A percentile compares a stretch with the other conserved stretches of the same genome.
Evolutionary conservation across 257 asterid genomes (phyloP).

Genomic region (Solanum sejunctum): DNA sequence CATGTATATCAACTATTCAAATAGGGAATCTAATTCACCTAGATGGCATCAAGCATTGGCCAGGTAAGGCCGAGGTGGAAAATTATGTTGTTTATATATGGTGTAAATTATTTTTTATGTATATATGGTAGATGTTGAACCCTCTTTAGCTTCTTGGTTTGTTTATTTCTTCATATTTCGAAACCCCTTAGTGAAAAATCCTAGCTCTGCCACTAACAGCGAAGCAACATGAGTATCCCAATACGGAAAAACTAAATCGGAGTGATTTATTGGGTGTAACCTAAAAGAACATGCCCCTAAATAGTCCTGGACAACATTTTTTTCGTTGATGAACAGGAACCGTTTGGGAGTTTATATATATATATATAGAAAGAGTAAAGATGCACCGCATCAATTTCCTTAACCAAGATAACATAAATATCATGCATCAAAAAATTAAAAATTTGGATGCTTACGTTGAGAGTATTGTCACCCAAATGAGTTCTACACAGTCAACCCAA

Average conservation of each 20-base stretch:
- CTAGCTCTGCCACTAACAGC: background rate
- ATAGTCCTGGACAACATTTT: background rate
- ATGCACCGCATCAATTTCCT: background rate
- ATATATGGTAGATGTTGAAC: too few species aligned
- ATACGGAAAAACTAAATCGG: background rate
- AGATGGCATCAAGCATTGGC: background rate
- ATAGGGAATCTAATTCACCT: background rate
- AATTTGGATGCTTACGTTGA: slow-evolving; percentile 26
- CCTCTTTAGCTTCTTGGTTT: too few species aligned
- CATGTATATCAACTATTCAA: background rate
- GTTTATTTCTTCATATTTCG: too few species aligned
- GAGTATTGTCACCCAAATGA: slow-evolving; percentile 42
- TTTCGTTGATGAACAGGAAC: background rate
- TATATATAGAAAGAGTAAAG: background rate
- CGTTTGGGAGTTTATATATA: background rate
- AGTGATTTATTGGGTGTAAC: background rate
- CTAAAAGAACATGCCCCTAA: background rate
- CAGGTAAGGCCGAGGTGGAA: too few species aligned
- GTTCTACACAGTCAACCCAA: slow-evolving; percentile 49
- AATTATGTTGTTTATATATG: too few species aligned
- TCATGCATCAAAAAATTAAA: background rate
- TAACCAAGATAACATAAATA: background rate
- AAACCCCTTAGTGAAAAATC: too few species aligned
- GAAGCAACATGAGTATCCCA: background rate
- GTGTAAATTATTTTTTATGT: too few species aligned